Conservation (phyloP, 208 protist species). For the Acanthamoeba royreba region DNA sequence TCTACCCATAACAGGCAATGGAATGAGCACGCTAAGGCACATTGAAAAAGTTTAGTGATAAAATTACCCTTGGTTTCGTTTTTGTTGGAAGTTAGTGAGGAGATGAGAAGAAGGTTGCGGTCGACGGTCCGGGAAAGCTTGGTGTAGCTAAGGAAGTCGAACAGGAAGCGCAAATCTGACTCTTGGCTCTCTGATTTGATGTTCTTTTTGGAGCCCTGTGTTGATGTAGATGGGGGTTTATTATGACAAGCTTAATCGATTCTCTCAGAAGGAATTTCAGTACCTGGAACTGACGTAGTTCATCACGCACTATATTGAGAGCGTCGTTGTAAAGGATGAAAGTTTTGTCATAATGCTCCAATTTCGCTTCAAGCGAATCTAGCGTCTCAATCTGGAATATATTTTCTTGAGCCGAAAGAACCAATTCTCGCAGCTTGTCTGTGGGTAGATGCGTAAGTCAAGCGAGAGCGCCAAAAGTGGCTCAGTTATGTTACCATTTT, state of each 20-base stretch:
- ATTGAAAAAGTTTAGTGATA: no score
- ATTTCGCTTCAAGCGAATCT: neutral
- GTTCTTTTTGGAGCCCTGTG: neutral
- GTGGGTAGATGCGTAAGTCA: neutral
- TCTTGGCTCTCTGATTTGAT: neutral
- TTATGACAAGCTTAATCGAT: no score
- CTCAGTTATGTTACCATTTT: no score
- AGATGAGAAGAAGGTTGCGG: neutral
- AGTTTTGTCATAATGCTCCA: constrained; percentile 37
- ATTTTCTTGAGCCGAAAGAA: neutral
- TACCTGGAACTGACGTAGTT: neutral
- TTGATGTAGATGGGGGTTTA: no score
- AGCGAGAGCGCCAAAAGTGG: no score
- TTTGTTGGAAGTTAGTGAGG: neutral
- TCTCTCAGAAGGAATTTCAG: no score
- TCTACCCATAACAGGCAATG: no score
- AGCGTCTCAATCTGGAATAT: neutral
- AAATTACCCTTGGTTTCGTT: neutral
- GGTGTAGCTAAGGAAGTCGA: neutral
- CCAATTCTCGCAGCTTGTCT: constrained; percentile 25
- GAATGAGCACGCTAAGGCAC: neutral
- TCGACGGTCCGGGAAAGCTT: constrained; percentile 36
- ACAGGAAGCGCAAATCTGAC: neutral
- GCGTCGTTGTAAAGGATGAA: constrained; percentile 48
- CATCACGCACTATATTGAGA: constrained; percentile 9